Evolutionary conservation across 306 rosid genomes (phyloP).

Genomic region (Glycine soja): DNA sequence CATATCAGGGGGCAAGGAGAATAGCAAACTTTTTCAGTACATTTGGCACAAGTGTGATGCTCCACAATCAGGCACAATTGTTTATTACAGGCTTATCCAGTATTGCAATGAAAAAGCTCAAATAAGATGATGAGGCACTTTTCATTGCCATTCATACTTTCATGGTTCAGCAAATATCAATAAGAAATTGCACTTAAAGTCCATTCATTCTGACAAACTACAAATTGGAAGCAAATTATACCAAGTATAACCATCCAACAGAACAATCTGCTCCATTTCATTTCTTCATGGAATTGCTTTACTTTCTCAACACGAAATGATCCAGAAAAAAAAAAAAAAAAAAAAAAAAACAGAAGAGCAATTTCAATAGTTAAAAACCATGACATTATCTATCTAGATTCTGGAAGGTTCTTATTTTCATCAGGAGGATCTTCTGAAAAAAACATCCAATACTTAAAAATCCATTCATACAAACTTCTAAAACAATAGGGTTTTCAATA

Average conservation of each 20-base stretch:
- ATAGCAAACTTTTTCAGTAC: background rate
- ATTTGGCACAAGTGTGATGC: background rate
- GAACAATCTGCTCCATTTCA: conserved; percentile 5
- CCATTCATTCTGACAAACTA: background rate
- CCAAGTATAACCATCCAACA: background rate
- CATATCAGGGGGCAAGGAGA: background rate
- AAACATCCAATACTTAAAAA: conserved; percentile 16
- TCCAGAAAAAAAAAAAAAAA: background rate
- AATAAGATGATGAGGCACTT: conserved; percentile 2
- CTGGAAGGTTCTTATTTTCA: background rate
- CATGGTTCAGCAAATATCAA: background rate
- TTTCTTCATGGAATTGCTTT: background rate
- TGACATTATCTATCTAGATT: background rate
- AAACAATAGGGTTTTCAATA: background rate
- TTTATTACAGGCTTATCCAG: background rate
- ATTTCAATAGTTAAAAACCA: background rate
- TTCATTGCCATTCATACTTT: background rate
- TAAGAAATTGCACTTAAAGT: background rate
- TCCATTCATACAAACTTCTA: conserved; percentile 16
- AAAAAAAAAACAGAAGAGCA: background rate
- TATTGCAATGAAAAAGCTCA: background rate
- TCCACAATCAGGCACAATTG: conserved; percentile 4
- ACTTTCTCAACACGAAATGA: background rate
- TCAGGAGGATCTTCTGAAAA: background rate
- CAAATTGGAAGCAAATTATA: background rate